Percentiles rank a stretch among this genome's conserved stretches.
phyloP scores from a whole-genome alignment of 1,284 basidiomycete genomes.

The Rhodotorula sp. region DNA sequence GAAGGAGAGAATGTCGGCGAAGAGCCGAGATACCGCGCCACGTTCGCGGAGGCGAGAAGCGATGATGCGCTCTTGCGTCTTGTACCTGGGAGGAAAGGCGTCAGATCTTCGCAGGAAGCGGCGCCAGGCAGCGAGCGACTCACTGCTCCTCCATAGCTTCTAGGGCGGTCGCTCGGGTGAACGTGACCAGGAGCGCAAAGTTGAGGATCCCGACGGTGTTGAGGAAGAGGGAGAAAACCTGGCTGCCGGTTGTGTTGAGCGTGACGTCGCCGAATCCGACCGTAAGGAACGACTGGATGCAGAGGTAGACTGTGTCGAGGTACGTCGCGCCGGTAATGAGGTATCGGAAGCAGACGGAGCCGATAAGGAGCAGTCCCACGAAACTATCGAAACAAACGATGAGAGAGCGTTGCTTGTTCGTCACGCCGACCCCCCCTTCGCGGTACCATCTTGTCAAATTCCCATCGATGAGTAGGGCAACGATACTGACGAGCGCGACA shows the following conservation, averaged over 20 bases:
- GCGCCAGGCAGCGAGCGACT: background rate
- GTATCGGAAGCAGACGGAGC: slow-evolving; percentile 7
- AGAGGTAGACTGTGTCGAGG: slow-evolving; percentile 29
- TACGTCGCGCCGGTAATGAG: slow-evolving; percentile 16
- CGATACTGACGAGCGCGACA: slow-evolving; percentile 8
- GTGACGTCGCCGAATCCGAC: slow-evolving; percentile 72
- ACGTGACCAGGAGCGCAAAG: slow-evolving; percentile 61
- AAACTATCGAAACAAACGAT: slow-evolving; percentile 21
- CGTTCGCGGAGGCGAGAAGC: background rate
- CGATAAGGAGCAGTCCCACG: slow-evolving; percentile 10
- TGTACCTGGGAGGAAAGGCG: slow-evolving; percentile 1
- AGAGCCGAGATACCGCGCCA: background rate
- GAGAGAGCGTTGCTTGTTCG: slow-evolving; percentile 17
- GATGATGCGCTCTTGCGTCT: slow-evolving; percentile 11
- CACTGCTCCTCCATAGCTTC: slow-evolving; percentile 53
- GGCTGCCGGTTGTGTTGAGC: slow-evolving; percentile 57
- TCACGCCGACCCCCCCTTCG: slow-evolving; percentile 13
- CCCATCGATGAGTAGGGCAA: slow-evolving; percentile 11
- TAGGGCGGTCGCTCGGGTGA: slow-evolving; percentile 67
- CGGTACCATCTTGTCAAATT: slow-evolving; percentile 11
- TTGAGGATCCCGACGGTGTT: slow-evolving; percentile 54
- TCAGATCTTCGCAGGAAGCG: background rate
- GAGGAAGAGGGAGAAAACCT: slow-evolving; percentile 46
- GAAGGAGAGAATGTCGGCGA: background rate
- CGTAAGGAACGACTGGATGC: slow-evolving; percentile 19